Evolutionary conservation across 1,139 yeast genomes (phyloP), one percentile per base, ranked within the genome.

Genomic region (Kluyveromyces sp.): DNA sequence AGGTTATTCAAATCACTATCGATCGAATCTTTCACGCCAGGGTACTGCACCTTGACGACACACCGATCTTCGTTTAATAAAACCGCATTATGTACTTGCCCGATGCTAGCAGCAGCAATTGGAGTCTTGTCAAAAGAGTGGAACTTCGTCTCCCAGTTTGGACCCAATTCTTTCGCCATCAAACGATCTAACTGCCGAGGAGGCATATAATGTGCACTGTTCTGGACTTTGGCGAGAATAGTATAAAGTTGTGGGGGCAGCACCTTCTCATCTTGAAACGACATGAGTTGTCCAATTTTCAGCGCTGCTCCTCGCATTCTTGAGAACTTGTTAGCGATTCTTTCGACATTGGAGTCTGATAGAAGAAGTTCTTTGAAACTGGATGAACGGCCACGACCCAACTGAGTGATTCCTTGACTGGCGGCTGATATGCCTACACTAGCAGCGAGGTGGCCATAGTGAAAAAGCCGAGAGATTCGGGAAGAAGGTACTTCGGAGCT

Each of bases 271-370:
- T 85, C 98, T 65, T 92, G 98, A 63, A 92, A 89, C 2, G 96
- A 86, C 63, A 94, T 69, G 82, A 92, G 78, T 66, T 92, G 99
- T 13, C 98, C 99, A 43, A 92, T 76, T 61, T 92, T 92, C 57
- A 92, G 72, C 2, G 98, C 99, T 2, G 98, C 99, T 12, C 99
- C 99, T 60, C 99, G 75, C 99, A 92, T 92, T 59, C 85, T 80
- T 43, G 94, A 80, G 56, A 92, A 78, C 62, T 87, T 88, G 53
- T 76, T 78, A 13, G 95, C 95, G 71, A 92, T 77, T 43, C 94
- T 68, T 56, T 92, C 96, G 40, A 92, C 80, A 62, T 92, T 92
- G 22, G 77, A 76, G 2, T 95, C 89, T 3, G 87, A 81, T 51
- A 92, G 70, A 3, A 94, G 68, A 39, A 88, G 64, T 1, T 83